Percentiles rank a stretch among this genome's conserved stretches.
Evolutionary conservation across 2,329 filamentous ascomycete genomes (phyloP).

Genomic region (Parafenestella ontariensis): DNA sequence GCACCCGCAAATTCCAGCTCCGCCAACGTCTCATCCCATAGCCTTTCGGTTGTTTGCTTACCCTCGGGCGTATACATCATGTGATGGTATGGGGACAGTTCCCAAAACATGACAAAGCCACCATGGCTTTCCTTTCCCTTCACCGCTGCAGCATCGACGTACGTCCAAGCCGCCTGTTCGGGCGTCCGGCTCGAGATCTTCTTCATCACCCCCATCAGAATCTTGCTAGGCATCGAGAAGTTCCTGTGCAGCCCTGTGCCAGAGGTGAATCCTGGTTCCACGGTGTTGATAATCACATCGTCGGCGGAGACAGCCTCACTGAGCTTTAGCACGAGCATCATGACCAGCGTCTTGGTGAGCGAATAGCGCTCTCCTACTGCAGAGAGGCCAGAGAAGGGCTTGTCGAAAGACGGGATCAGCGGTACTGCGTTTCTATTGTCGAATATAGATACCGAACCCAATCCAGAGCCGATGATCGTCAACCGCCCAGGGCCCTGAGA

Average conservation of each 20-base stretch:
- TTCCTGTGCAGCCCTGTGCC: slow-evolving; percentile 52
- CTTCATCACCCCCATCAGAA: slow-evolving; percentile 33
- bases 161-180: slow-evolving; percentile 55
- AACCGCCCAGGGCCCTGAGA: slow-evolving; percentile 11
- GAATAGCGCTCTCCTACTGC: slow-evolving; percentile 19
- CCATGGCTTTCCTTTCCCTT: slow-evolving; percentile 61
- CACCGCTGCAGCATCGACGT: slow-evolving; percentile 55
- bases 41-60: background rate
- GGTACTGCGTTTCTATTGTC: slow-evolving; percentile 12
- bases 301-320: slow-evolving; percentile 19
- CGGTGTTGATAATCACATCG: slow-evolving; percentile 53
- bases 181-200: slow-evolving; percentile 36
- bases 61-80: slow-evolving; percentile 10
- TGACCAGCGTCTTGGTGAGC: slow-evolving; percentile 24
- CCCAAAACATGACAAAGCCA: slow-evolving; percentile 59
- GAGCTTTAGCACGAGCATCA: slow-evolving; percentile 25
- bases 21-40: slow-evolving; percentile 12
- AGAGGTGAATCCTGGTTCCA: slow-evolving; percentile 55
- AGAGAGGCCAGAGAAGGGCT: slow-evolving; percentile 7
- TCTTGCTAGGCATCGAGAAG: slow-evolving; percentile 23
- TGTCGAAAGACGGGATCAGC: slow-evolving; percentile 24
- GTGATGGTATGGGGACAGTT: slow-evolving; percentile 51
- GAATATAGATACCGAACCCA: slow-evolving; percentile 6
- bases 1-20: slow-evolving; percentile 12
- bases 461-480: slow-evolving; percentile 14